Percentiles rank a stretch among this genome's conserved stretches.
phyloP scores from a whole-genome alignment of 768 basidiomycete genomes.

The Boletus huronensis region DNA sequence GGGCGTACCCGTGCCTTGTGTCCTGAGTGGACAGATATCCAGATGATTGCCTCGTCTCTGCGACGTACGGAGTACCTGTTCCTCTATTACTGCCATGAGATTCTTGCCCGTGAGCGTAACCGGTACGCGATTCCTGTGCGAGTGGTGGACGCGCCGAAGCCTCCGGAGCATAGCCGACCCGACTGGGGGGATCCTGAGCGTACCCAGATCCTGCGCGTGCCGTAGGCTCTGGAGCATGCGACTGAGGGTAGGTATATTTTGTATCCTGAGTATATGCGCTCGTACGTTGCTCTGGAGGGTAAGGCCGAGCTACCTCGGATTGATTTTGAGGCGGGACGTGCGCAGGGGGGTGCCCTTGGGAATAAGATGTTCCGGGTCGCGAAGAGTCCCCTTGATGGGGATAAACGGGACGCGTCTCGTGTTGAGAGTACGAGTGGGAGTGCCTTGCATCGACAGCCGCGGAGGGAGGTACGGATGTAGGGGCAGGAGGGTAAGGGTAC shows the following conservation, averaged over 20 bases:
- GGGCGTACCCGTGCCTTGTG: slow-evolving; percentile 18
- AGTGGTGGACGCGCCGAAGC: slow-evolving; percentile 12
- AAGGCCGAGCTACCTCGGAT: slow-evolving; percentile 18
- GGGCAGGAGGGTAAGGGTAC: slow-evolving; percentile 15
- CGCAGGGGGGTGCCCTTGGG: slow-evolving; percentile 10
- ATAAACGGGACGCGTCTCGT: slow-evolving; percentile 21
- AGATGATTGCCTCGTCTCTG: slow-evolving; percentile 22
- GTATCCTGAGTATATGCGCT: slow-evolving; percentile 23
- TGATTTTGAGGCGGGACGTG: slow-evolving; percentile 12
- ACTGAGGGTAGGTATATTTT: slow-evolving; percentile 21
- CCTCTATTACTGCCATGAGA: slow-evolving; percentile 12
- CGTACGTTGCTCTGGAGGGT: slow-evolving; percentile 17
- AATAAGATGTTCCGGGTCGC: slow-evolving; percentile 21
- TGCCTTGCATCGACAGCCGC: slow-evolving; percentile 20
- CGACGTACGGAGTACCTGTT: slow-evolving; percentile 2
- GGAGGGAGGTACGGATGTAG: slow-evolving; percentile 14
- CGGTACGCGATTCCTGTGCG: slow-evolving; percentile 18
- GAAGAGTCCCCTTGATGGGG: slow-evolving; percentile 19
- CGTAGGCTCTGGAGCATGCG: slow-evolving; percentile 16
- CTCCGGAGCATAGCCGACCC: slow-evolving; percentile 14
- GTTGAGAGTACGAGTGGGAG: slow-evolving; percentile 19
- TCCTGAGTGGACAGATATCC: slow-evolving; percentile 20
- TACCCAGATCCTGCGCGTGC: slow-evolving; percentile 14
- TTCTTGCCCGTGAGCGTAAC: slow-evolving; percentile 18
- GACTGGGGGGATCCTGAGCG: slow-evolving; percentile 15